These are phyloP conservation scores for Viridothelium virens DNA, from an alignment of 495 filamentous ascomycete genomes.

Conservation along the genomic window DNA sequence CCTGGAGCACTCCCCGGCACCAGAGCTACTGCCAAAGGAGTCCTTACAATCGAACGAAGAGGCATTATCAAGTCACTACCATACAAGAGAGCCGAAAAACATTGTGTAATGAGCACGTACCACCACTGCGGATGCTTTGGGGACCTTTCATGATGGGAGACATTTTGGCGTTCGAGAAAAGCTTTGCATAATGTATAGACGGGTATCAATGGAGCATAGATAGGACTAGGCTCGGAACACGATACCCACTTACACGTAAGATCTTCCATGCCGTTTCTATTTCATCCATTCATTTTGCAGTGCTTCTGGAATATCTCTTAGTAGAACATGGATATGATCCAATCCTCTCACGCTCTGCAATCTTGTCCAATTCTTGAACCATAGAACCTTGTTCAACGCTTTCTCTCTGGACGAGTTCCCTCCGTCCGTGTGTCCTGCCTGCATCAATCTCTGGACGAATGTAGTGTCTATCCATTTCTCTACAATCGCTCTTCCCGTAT, in stretches of 20 bases:
- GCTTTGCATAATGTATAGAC: neutral
- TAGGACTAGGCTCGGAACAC: neutral
- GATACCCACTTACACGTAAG: neutral
- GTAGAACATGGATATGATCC: slow-evolving; percentile 69
- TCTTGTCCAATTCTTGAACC: slow-evolving; percentile 93
- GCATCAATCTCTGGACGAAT: slow-evolving; percentile 55
- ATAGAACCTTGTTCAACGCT: slow-evolving; percentile 56
- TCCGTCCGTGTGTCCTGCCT: slow-evolving; percentile 19
- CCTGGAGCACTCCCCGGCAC: neutral
- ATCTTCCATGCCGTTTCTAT: slow-evolving; percentile 4
- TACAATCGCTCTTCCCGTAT: slow-evolving; percentile 53
- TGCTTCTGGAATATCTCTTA: slow-evolving; percentile 53
- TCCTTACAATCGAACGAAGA: neutral
- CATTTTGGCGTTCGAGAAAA: neutral
- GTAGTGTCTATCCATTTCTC: slow-evolving; percentile 57
- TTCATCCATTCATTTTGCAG: slow-evolving; percentile 54
- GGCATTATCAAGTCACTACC: neutral
- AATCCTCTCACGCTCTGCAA: slow-evolving; percentile 77
- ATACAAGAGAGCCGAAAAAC: neutral
- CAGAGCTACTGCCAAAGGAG: neutral
- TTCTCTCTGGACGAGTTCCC: slow-evolving; percentile 18
- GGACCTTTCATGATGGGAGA: neutral
- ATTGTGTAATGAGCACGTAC: neutral
- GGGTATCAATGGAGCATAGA: neutral
- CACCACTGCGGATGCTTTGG: neutral